Conservation (phyloP, 495 filamentous ascomycete genomes). For the Stereocaulon alpinum region DNA sequence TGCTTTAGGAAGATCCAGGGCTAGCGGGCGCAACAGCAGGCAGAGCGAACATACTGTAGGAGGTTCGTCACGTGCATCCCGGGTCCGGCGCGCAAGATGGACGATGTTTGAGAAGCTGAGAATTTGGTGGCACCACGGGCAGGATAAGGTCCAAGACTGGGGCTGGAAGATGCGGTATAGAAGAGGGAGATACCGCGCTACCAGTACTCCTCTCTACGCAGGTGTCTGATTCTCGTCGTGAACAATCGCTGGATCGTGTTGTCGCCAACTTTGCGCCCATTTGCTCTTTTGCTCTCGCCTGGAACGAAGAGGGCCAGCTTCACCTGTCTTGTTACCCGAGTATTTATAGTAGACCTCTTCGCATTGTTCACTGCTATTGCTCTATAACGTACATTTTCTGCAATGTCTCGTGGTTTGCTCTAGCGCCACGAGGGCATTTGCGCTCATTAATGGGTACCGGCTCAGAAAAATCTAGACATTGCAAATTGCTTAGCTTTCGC, state of each 20-base stretch:
- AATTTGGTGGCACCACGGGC: constrained; percentile 19
- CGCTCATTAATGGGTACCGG: no score
- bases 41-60: constrained; percentile 13
- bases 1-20: constrained; percentile 15
- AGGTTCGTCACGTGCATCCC: constrained; percentile 1
- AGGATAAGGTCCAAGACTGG: constrained; percentile 17
- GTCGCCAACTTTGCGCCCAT: background rate
- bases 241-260: background rate
- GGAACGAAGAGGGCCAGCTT: no score
- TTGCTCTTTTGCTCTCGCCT: background rate
- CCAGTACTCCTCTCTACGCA: constrained; percentile 11
- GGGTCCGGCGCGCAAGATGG: background rate
- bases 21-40: constrained; percentile 17
- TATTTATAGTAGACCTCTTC: no score
- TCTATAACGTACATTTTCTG: no score
- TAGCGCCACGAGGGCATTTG: no score
- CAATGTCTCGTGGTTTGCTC: no score
- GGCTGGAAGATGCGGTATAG: constrained; percentile 11
- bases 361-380: no score
- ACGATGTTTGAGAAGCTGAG: constrained; percentile 16
- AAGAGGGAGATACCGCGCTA: constrained; percentile 2
- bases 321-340: no score
- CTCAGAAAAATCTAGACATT: background rate
- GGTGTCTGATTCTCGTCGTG: background rate
- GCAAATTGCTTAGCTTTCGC: background rate